These are phyloP conservation scores for Spergularia marina DNA, from an alignment of 148 eudicot species.

Conservation along the genomic window DNA sequence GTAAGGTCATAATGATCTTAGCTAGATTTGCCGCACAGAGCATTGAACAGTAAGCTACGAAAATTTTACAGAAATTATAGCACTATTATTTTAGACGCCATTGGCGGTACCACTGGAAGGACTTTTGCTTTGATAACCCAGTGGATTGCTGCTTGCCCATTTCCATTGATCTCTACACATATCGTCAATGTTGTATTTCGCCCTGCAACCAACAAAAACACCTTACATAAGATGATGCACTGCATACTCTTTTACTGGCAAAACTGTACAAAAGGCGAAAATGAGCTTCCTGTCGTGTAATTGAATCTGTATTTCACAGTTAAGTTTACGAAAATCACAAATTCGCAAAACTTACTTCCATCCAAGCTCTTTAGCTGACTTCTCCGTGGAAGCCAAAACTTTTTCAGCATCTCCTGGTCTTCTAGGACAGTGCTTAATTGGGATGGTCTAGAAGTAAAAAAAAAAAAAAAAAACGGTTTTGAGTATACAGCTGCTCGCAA, in stretches of 20 bases:
- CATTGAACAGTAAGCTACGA: too few species aligned
- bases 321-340: neutral
- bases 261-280: too few species aligned
- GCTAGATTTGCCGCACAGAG: too few species aligned
- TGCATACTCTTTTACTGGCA: too few species aligned
- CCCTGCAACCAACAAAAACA: slow-evolving; percentile 40
- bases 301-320: too few species aligned
- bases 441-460: slow-evolving; percentile 68
- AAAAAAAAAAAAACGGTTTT: neutral
- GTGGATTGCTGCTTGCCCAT: slow-evolving; percentile 78
- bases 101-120: slow-evolving; percentile 20
- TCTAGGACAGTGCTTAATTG: slow-evolving; percentile 66
- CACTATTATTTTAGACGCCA: neutral
- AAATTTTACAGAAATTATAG: too few species aligned
- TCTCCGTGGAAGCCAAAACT: slow-evolving; percentile 74
- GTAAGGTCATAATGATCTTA: too few species aligned
- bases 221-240: neutral
- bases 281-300: too few species aligned
- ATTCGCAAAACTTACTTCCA: slow-evolving; percentile 65
- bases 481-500: neutral
- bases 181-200: slow-evolving; percentile 70
- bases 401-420: slow-evolving; percentile 82
- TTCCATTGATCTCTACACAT: slow-evolving; percentile 97
- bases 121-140: slow-evolving; percentile 53
- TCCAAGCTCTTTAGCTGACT: slow-evolving; percentile 77